Evolutionary conservation across 2,329 filamentous ascomycete genomes (phyloP), one percentile per base, ranked within the genome.

Genomic region (Monilinia polystroma): DNA sequence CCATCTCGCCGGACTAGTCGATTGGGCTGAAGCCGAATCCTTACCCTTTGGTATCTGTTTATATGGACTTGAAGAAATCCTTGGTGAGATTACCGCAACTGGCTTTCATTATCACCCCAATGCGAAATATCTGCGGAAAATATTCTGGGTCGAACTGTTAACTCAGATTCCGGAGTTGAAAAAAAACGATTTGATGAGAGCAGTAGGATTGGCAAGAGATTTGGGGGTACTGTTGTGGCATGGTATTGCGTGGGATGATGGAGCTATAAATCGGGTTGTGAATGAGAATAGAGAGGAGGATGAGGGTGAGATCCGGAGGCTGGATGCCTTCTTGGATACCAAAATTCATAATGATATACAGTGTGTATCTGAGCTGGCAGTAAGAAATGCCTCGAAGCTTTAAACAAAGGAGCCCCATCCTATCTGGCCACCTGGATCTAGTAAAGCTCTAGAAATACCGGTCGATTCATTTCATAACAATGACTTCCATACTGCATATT

Each of bases 11-110:
- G 87, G 86, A 1, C 67, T 89, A 0, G 79, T 90, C 0, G 87
- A 90, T 72, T 90, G 87, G 87, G 84, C 85, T 0, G 87, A 90
- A 72, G 85, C 83, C 0, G 86, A 89, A 72, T 81, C 78, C 68
- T 73, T 88, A 11, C 86, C 86, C 0, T 86, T 87, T 70, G 87
- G 87, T 0, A 78, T 84, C 3, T 83, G 82, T 35, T 74, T 88
- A 54, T 89, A 88, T 70, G 86, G 86, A 0, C 75, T 89, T 0
- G 86, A 89, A 72, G 81, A 86, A 74, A 72, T 89, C 0, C 77
- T 90, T 0, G 85, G 86, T 0, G 77, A 79, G 66, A 72, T 81
- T n/a, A 74, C 72, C 12, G 45, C 70, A 4, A 67, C 65, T 6
- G 71, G 73, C 2, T 78, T 77, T 43, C 72, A 72, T 7, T 87